These are phyloP conservation scores for Hebeloma cylindrosporum DNA, from an alignment of 768 basidiomycete genomes.

Conservation along the genomic window DNA sequence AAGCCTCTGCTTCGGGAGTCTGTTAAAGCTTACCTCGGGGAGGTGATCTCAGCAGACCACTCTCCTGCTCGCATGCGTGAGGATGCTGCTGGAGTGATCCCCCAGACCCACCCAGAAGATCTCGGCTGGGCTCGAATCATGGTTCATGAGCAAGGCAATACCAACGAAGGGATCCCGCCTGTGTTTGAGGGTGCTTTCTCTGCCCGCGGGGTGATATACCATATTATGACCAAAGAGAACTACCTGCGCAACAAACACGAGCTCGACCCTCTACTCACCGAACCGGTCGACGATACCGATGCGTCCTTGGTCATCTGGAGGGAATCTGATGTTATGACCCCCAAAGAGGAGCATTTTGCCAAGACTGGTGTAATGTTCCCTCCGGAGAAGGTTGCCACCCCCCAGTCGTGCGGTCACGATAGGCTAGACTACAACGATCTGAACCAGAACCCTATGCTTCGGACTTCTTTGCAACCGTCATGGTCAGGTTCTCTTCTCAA, in stretches of 20 bases:
- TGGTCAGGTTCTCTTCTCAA: conserved; percentile 47
- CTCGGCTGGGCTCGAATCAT: conserved; percentile 81
- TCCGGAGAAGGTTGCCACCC: conserved; percentile 17
- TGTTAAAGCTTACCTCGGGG: conserved; percentile 72
- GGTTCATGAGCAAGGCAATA: conserved; percentile 63
- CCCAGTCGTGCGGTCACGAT: conserved; percentile 70
- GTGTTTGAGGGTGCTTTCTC: conserved; percentile 78
- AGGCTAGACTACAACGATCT: conserved; percentile 65
- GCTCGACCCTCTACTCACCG: conserved; percentile 51
- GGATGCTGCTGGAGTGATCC: conserved; percentile 57
- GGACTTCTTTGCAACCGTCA: conserved; percentile 25
- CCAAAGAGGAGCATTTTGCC: conserved; percentile 45
- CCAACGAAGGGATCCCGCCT: conserved; percentile 45
- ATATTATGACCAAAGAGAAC: conserved; percentile 68
- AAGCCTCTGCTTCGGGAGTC: conserved; percentile 62
- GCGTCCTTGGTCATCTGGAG: conserved; percentile 69
- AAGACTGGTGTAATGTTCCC: conserved; percentile 25
- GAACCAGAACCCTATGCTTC: conserved; percentile 50
- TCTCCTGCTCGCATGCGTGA: conserved; percentile 58
- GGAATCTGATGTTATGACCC: conserved; percentile 64
- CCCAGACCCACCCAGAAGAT: conserved; percentile 42
- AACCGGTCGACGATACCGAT: conserved; percentile 44
- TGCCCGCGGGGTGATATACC: conserved; percentile 63
- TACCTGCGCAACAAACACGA: conserved; percentile 62
- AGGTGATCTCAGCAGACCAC: conserved; percentile 62